phyloP scores from a whole-genome alignment of 139 green algal species.

The Micromonas pusilla region DNA sequence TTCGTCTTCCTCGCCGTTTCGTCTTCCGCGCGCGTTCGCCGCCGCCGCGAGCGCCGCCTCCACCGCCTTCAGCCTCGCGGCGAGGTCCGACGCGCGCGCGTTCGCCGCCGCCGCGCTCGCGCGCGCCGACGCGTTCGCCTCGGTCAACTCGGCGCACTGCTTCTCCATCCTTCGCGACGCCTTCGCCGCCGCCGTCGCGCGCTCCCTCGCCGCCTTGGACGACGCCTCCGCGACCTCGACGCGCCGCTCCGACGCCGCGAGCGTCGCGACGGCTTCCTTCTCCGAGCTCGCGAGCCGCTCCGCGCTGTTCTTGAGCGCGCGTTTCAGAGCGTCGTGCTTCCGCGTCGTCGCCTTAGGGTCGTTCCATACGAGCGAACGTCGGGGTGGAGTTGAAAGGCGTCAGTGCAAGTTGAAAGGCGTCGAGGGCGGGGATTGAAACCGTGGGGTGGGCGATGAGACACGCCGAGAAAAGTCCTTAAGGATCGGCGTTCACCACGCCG shows the following conservation, averaged over 20 bases:
- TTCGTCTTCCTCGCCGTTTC: too few relatives aligned
- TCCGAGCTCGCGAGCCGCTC: background rate
- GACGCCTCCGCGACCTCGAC: background rate
- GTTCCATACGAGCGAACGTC: too few relatives aligned
- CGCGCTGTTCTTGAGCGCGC: background rate
- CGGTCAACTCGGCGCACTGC: background rate
- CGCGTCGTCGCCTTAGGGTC: too few relatives aligned
- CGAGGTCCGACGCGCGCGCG: background rate
- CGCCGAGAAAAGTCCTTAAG: too few relatives aligned
- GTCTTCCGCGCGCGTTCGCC: too few relatives aligned
- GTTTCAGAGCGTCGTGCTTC: too few relatives aligned
- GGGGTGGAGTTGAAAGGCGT: too few relatives aligned
- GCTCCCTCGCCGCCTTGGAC: background rate
- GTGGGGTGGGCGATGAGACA: too few relatives aligned
- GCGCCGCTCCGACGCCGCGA: background rate
- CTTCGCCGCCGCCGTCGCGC: background rate
- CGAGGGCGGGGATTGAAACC: too few relatives aligned
- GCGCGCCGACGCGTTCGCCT: background rate
- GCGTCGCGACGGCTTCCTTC: background rate
- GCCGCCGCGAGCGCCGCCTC: background rate
- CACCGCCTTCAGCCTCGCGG: background rate
- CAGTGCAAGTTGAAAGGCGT: too few relatives aligned
- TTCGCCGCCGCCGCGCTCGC: background rate
- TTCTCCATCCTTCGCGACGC: background rate
- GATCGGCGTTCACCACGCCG: too few relatives aligned